These are phyloP conservation scores for Phyllosticta ampelicida DNA, from an alignment of 2,329 filamentous ascomycete genomes.

Conservation along the genomic window DNA sequence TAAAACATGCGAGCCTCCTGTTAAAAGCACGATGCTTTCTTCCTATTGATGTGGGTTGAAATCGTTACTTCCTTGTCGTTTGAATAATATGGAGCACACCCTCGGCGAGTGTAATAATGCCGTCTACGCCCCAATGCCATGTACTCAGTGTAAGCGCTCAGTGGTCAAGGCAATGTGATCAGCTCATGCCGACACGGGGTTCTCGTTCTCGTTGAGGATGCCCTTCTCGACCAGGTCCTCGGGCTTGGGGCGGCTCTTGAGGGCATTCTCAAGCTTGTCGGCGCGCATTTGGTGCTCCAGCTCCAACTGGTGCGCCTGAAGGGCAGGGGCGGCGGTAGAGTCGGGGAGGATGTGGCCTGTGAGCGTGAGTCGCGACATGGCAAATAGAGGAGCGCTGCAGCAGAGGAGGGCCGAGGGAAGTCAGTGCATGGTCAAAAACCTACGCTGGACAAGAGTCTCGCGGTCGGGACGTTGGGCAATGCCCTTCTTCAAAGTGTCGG, in stretches of 20 bases:
- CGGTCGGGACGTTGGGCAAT: conserved; percentile 55
- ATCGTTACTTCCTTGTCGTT: not conserved
- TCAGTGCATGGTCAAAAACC: conserved; percentile 21
- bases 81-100: not conserved
- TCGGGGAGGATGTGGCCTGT: conserved; percentile 78
- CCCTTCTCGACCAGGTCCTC: conserved; percentile 70
- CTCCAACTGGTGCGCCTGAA: conserved; percentile 73
- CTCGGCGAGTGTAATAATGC: not conserved
- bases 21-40: not conserved
- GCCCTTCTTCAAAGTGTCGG: conserved; percentile 54
- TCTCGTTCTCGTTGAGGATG: conserved; percentile 47
- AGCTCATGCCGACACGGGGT: not conserved
- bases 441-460: conserved; percentile 70
- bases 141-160: not conserved
- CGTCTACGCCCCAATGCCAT: not conserved
- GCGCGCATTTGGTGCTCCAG: conserved; percentile 81
- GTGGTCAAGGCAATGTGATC: not conserved
- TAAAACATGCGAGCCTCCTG: not conserved
- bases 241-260: conserved; percentile 64
- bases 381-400: not conserved
- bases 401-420: not conserved
- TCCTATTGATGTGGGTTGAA: not conserved
- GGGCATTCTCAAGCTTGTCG: conserved; percentile 77
- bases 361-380: not conserved
- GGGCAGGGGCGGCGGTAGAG: conserved; percentile 63